These are phyloP conservation scores for Clarireedia paspali DNA, from an alignment of 2,329 filamentous ascomycete genomes.

Conservation along the genomic window DNA sequence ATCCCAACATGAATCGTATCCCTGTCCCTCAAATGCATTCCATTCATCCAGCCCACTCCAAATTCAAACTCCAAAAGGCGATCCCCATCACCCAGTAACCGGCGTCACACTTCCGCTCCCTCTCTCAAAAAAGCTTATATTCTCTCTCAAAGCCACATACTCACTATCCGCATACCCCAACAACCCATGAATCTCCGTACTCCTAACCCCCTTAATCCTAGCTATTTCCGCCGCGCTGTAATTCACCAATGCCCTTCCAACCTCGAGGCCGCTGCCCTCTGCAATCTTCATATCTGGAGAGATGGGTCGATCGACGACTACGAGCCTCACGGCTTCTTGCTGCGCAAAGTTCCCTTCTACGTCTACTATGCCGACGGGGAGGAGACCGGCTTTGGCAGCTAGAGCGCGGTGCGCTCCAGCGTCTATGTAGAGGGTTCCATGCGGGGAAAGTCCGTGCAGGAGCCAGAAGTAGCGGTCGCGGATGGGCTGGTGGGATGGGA, in stretches of 20 bases:
- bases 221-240: conserved; percentile 81
- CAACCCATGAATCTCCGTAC: conserved; percentile 68
- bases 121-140: conserved; percentile 58
- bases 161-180: conserved; percentile 92
- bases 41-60: background rate
- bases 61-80: background rate
- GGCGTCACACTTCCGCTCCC: conserved; percentile 23
- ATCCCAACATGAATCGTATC: too few relatives aligned
- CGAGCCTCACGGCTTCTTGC: conserved; percentile 82
- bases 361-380: conserved; percentile 84
- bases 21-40: background rate
- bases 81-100: background rate
- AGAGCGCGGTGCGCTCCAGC: conserved; percentile 78
- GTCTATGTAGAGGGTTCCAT: conserved; percentile 90
- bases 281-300: conserved; percentile 38
- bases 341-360: conserved; percentile 84
- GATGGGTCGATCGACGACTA: conserved; percentile 59
- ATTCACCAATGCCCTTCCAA: conserved; percentile 85
- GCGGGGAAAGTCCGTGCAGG: conserved; percentile 80
- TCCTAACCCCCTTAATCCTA: conserved; percentile 77
- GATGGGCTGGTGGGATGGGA: conserved; percentile 76
- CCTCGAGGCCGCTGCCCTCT: conserved; percentile 54
- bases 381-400: conserved; percentile 73
- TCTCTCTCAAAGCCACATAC: conserved; percentile 83
- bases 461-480: conserved; percentile 97